These are phyloP conservation scores for Coprinellus aureogranulatus DNA, from an alignment of 768 basidiomycete genomes.

Conservation along the genomic window DNA sequence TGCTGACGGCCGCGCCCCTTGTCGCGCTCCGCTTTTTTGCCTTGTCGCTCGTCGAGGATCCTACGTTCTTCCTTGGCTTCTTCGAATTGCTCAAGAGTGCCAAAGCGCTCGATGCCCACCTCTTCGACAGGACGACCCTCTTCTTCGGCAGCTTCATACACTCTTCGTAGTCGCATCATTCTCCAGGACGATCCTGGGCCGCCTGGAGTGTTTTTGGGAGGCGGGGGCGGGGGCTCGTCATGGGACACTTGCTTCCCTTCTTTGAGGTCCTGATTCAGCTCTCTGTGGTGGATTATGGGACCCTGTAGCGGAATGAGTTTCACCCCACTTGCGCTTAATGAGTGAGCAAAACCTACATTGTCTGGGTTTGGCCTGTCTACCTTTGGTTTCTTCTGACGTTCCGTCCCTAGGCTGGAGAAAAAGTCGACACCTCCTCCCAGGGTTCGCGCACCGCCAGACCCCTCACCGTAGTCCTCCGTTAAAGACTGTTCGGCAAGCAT, in stretches of 20 bases:
- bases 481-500: conserved; percentile 45
- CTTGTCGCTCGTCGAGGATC: conserved; percentile 80
- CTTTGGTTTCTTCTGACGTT: conserved; percentile 59
- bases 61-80: conserved; percentile 86
- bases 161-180: conserved; percentile 91
- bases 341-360: conserved; percentile 48
- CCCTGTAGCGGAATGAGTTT: conserved; percentile 6
- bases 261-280: conserved; percentile 59
- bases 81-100: conserved; percentile 78
- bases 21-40: conserved; percentile 43
- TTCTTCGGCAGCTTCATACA: conserved; percentile 89
- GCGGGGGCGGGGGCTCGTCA: conserved; percentile 36
- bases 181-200: conserved; percentile 95
- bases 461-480: conserved; percentile 66
- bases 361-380: conserved; percentile 65
- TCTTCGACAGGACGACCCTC: conserved; percentile 71
- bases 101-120: conserved; percentile 87
- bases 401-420: conserved; percentile 84
- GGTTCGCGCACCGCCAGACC: conserved; percentile 42
- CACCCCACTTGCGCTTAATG: not conserved
- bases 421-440: conserved; percentile 73
- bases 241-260: conserved; percentile 41
- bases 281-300: conserved; percentile 48
- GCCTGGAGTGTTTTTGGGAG: conserved; percentile 66
- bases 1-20: conserved; percentile 30